Base-by-base conservation (phyloP, 208 protist genomes). In the Wallacemonas collosoma region DNA sequence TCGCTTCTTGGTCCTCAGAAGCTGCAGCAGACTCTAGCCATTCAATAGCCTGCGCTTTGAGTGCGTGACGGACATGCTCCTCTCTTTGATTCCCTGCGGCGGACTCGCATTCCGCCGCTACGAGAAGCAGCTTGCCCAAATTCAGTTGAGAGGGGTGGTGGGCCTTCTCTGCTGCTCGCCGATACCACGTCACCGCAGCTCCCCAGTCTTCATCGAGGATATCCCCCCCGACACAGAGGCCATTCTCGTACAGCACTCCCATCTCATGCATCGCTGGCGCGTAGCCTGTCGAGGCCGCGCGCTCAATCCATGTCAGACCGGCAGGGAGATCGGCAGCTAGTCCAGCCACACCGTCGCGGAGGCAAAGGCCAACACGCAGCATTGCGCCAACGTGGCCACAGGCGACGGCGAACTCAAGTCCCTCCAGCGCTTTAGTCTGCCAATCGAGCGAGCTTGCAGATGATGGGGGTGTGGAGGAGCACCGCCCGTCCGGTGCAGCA, bases 221-320 rank as follows among this genome's bases (percentile, higher is more conserved):
- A 3, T 50, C 17, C 1, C 15, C 51, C 17, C 26, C 64, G 2
- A 4, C 53, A 14, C 26, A 45, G 9, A 73, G 73, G 26, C 88
- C 92, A 3, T 75, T 45, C 57, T 96, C 92, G 74, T 90, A 92
- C 64, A 86, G 73, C 45, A 76, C 80, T 0, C 81, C 92, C 40
- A 95, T 70, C 66, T 96, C 92, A 69, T 93, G 89, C 85, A 94
- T 86, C 8, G 92, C 92, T 9, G 89, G 89, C 4, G 82, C 74
- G 63, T 96, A 95, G 9, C 88, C 86, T 0, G 80, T 48, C 6
- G 68, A 53, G 6, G 89, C 89, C 2, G 92, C 84, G 3, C 76
- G 80, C 65, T 85, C 80, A 26, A 96, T 58, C 89, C 89, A 95
- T 50, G 70, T 78, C 4, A 90, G 64, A 15, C 77, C 82, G 3